Conservation (phyloP, 2,329 filamentous ascomycete species). For the Fonsecaea erecta region DNA sequence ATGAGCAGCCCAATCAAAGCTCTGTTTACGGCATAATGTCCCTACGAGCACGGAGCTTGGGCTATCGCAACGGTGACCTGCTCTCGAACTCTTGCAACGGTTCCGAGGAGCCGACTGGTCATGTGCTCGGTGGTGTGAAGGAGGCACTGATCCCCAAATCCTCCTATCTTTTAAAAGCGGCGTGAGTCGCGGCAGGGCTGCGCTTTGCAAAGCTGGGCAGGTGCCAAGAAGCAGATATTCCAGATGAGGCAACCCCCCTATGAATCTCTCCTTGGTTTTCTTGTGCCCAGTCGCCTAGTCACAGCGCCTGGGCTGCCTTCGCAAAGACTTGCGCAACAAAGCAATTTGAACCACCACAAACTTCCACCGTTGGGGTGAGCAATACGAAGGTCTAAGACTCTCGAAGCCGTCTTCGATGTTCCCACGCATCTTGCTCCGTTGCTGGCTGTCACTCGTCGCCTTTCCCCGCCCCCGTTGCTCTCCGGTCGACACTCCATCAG, state of each 20-base stretch:
- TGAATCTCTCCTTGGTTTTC: neutral
- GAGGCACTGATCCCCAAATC: neutral
- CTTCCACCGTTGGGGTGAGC: neutral
- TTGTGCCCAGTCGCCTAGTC: neutral
- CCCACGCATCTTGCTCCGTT: neutral
- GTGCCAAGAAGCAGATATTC: conserved; percentile 10
- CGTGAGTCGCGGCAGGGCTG: neutral
- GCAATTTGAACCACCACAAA: neutral
- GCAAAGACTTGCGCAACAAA: neutral
- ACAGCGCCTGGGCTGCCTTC: neutral
- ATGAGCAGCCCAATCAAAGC: conserved; percentile 11
- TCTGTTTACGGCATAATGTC: neutral
- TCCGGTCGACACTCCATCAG: neutral
- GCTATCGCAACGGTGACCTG: neutral
- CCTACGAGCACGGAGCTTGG: neutral
- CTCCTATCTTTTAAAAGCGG: neutral
- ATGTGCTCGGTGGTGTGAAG: neutral
- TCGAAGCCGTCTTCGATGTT: neutral
- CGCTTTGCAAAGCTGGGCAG: conserved; percentile 9
- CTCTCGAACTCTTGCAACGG: neutral
- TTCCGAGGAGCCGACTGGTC: neutral
- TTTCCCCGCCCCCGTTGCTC: neutral
- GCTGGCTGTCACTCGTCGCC: neutral
- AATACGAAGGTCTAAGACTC: neutral
- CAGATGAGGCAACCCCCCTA: neutral